Conservation (phyloP, 805 yeast genomes). For the Candida koratica region DNA sequence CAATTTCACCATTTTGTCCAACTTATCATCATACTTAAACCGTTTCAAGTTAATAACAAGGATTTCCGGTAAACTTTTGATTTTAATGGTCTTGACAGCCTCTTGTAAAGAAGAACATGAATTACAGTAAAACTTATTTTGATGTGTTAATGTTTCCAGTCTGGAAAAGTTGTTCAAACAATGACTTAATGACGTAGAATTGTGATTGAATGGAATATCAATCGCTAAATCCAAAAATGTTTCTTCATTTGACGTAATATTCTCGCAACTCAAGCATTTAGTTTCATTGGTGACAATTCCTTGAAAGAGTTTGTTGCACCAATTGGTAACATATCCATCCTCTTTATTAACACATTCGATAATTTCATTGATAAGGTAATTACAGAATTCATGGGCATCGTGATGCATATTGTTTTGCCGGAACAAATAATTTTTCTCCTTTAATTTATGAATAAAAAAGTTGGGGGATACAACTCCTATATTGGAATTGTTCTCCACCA, state of each 20-base stretch:
- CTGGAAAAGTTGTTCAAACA: slow-evolving; percentile 80
- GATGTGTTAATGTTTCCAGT: slow-evolving; percentile 78
- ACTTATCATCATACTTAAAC: slow-evolving; percentile 83
- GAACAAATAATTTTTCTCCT: slow-evolving; percentile 78
- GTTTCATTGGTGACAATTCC: slow-evolving; percentile 85
- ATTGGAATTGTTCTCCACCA: slow-evolving; percentile 63
- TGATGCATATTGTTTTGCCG: slow-evolving; percentile 89
- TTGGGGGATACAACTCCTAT: slow-evolving; percentile 85
- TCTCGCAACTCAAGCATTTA: slow-evolving; percentile 86
- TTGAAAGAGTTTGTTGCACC: slow-evolving; percentile 72
- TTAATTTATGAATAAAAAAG: slow-evolving; percentile 68
- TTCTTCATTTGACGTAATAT: slow-evolving; percentile 75
- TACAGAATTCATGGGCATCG: slow-evolving; percentile 96
- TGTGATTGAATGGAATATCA: slow-evolving; percentile 65
- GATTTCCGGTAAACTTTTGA: slow-evolving; percentile 72
- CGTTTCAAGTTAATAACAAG: slow-evolving; percentile 84
- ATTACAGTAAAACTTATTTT: slow-evolving; percentile 92
- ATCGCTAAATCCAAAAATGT: slow-evolving; percentile 81
- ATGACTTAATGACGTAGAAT: slow-evolving; percentile 61
- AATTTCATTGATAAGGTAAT: slow-evolving; percentile 69
- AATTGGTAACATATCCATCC: slow-evolving; percentile 31
- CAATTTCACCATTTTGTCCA: slow-evolving; percentile 77
- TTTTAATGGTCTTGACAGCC: slow-evolving; percentile 83
- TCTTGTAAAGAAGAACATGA: slow-evolving; percentile 87
- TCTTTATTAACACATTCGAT: slow-evolving; percentile 54